Evolutionary conservation across 371 early-diverging fungal genomes (phyloP).

Genomic region (Mortierella polycephala): DNA sequence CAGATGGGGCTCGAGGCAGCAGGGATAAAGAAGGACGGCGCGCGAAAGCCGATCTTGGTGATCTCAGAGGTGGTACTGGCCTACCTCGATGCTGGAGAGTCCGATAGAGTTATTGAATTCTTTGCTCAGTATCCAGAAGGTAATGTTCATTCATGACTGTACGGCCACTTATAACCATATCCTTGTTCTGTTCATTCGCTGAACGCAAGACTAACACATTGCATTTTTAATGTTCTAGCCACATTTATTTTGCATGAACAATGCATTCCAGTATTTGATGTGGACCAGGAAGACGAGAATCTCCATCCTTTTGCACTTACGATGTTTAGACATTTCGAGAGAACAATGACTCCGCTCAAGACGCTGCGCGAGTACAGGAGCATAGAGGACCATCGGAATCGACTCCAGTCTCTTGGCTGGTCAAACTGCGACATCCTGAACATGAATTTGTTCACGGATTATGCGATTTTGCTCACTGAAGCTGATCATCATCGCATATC

Average conservation of each 20-base stretch:
- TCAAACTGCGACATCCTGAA: conserved; percentile 37
- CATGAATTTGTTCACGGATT: conserved; percentile 44
- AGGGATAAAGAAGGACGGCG: conserved; percentile 11
- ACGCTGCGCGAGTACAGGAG: conserved; percentile 33
- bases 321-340: conserved; percentile 47
- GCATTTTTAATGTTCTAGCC: conserved; percentile 11
- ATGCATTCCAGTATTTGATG: conserved; percentile 44
- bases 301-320: conserved; percentile 46
- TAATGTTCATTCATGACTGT: not conserved
- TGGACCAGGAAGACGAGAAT: conserved; percentile 18
- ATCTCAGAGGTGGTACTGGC: conserved; percentile 50
- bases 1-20: conserved; percentile 22
- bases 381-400: conserved; percentile 35
- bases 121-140: conserved; percentile 45
- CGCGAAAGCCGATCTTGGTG: conserved; percentile 38
- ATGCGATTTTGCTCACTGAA: conserved; percentile 21
- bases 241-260: conserved; percentile 51
- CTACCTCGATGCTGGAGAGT: conserved; percentile 41
- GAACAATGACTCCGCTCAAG: conserved; percentile 52
- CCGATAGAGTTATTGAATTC: conserved; percentile 40
- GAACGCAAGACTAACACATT: not conserved
- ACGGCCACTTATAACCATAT: not conserved
- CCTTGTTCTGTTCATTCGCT: too few species aligned
- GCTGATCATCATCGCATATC: conserved; percentile 35
- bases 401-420: conserved; percentile 38